These are phyloP conservation scores for Globisporangium heterothallicum DNA, from an alignment of 352 stramenopile species.

Conservation along the genomic window DNA sequence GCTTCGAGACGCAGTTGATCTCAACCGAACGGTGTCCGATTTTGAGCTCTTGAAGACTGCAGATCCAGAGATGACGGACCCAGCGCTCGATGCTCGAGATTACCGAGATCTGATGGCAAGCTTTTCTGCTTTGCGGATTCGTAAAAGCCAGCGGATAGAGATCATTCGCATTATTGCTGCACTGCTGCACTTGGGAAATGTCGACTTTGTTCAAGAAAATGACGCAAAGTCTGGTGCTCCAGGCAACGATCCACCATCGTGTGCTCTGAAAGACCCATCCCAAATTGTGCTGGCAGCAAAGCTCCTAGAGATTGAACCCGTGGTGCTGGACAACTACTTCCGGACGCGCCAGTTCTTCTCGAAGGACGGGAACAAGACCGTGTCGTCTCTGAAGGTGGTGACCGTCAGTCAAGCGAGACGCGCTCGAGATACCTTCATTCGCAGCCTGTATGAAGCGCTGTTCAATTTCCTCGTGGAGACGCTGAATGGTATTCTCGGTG, in stretches of 20 bases:
- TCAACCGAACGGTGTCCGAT: constrained; percentile 51
- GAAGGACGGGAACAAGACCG: constrained; percentile 65
- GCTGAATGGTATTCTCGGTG: constrained; percentile 72
- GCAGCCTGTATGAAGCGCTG: constrained; percentile 71
- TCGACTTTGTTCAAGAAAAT: constrained; percentile 63
- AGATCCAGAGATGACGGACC: constrained; percentile 32
- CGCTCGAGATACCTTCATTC: constrained; percentile 73
- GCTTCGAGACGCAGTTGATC: constrained; percentile 57
- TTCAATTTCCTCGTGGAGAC: constrained; percentile 79
- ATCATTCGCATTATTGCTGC: constrained; percentile 74
- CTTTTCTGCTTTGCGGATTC: constrained; percentile 72
- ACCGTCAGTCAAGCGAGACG: constrained; percentile 67
- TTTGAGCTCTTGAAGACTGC: constrained; percentile 58
- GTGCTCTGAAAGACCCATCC: constrained; percentile 54
- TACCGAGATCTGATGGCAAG: constrained; percentile 79
- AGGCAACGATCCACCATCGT: constrained; percentile 39
- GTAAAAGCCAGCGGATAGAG: constrained; percentile 74
- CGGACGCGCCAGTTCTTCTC: constrained; percentile 77
- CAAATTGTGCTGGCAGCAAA: constrained; percentile 65
- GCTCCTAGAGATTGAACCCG: constrained; percentile 69
- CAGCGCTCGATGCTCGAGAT: constrained; percentile 55
- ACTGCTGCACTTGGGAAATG: constrained; percentile 72
- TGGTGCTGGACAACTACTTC: constrained; percentile 85
- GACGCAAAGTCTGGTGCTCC: constrained; percentile 20
- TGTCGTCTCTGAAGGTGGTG: constrained; percentile 80